Percentiles rank a stretch among this genome's conserved stretches.
Evolutionary conservation across 495 filamentous ascomycete species (phyloP).

Genomic region (Viridothelium virens): DNA sequence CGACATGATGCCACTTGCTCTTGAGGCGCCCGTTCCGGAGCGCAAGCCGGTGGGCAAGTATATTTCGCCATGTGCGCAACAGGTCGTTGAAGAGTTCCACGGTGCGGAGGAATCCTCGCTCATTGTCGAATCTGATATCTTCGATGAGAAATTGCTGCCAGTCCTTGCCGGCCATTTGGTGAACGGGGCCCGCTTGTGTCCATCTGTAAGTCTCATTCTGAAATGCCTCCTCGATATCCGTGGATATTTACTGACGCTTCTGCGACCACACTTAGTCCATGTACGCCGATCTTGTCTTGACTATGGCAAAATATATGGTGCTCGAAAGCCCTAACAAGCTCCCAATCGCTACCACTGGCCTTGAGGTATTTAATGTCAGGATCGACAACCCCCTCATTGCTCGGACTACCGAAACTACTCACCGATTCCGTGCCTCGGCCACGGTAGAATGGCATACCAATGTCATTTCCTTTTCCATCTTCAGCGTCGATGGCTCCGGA

Average conservation of each 20-base stretch:
- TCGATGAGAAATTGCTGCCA: slow-evolving; percentile 7
- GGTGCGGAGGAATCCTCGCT: slow-evolving; percentile 11
- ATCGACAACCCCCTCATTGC: too few relatives aligned
- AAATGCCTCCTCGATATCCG: too few relatives aligned
- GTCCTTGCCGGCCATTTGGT: slow-evolving; percentile 22
- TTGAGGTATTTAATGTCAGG: not conserved
- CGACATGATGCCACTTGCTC: too few relatives aligned
- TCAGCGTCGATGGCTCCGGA: too few relatives aligned
- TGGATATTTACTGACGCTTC: not conserved
- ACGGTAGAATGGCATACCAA: too few relatives aligned
- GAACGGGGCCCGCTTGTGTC: slow-evolving; percentile 18
- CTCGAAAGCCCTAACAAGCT: slow-evolving; percentile 17
- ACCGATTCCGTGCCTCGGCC: too few relatives aligned
- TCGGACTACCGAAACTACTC: too few relatives aligned
- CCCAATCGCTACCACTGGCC: slow-evolving; percentile 17
- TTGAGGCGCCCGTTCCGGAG: too few relatives aligned
- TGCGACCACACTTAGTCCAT: slow-evolving; percentile 10
- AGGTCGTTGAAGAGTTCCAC: slow-evolving; percentile 32
- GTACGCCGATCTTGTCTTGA: slow-evolving; percentile 22
- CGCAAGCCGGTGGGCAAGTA: too few relatives aligned
- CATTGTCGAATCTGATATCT: slow-evolving; percentile 14
- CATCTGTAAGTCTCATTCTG: slow-evolving; percentile 10
- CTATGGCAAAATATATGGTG: slow-evolving; percentile 18
- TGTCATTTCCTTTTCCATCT: too few relatives aligned
- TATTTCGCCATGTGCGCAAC: too few relatives aligned